phyloP scores from a whole-genome alignment of 768 basidiomycete species.

The Kwoniella sp. region DNA sequence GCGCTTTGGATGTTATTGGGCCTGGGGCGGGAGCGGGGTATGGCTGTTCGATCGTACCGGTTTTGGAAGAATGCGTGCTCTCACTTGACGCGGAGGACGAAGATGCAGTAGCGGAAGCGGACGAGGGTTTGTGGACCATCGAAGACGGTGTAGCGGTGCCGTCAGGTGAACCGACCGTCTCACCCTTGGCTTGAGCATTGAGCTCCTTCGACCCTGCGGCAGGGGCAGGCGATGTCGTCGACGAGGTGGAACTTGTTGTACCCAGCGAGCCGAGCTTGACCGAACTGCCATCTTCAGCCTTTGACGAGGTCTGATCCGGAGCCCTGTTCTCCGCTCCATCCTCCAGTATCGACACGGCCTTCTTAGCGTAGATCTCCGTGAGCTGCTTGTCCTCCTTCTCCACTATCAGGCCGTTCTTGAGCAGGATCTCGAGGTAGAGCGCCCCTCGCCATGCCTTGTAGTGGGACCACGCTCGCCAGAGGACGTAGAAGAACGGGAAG shows the following conservation, averaged over 20 bases:
- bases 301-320: conserved; percentile 31
- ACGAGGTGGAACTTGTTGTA: no score
- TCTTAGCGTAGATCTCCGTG: conserved; percentile 39
- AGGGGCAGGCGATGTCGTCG: no score
- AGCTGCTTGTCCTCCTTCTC: conserved; percentile 42
- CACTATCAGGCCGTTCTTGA: conserved; percentile 46
- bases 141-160: conserved; percentile 41
- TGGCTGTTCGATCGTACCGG: conserved; percentile 13
- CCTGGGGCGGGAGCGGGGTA: conserved; percentile 16
- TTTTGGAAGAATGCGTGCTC: conserved; percentile 10
- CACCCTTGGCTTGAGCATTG: conserved; percentile 34
- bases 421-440: conserved; percentile 47
- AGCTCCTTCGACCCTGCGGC: background rate
- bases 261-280: background rate
- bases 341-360: conserved; percentile 10
- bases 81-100: conserved; percentile 1
- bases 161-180: conserved; percentile 30
- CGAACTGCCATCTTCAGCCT: background rate
- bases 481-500: conserved; percentile 57
- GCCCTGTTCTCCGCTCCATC: conserved; percentile 34
- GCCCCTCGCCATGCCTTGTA: conserved; percentile 55
- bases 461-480: conserved; percentile 58
- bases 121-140: conserved; percentile 24
- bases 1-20: conserved; percentile 20
- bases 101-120: conserved; percentile 5